Evolutionary conservation across 2,329 filamentous ascomycete genomes (phyloP).

Genomic region (Alternaria viburni): DNA sequence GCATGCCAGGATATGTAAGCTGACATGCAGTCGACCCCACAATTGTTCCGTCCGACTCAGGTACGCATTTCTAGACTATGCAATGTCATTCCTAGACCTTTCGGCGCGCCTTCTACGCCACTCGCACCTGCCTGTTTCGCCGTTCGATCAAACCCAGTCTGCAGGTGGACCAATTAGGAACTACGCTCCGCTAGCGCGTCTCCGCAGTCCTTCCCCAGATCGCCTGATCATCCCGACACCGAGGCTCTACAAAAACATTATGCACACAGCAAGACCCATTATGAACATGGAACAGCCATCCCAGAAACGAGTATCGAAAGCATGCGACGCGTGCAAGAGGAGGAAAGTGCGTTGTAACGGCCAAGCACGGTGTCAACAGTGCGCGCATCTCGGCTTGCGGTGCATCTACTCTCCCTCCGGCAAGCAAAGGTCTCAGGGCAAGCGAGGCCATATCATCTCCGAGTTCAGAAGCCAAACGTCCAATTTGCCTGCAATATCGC

Average conservation of each 20-base stretch:
- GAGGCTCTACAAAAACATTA: conserved; percentile 14
- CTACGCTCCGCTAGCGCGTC: conserved; percentile 16
- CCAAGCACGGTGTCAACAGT: conserved; percentile 51
- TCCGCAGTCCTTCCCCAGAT: conserved; percentile 22
- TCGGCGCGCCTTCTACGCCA: conserved; percentile 5
- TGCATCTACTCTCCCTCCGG: conserved; percentile 53
- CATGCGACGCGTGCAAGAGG: conserved; percentile 56
- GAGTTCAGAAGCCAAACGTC: conserved; percentile 48
- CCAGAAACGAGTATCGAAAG: conserved; percentile 46
- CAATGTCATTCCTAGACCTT: not conserved
- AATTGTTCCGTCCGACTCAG: not conserved
- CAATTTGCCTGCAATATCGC: conserved; percentile 21
- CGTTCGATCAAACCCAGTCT: not conserved
- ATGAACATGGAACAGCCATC: conserved; percentile 30
- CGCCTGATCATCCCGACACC: conserved; percentile 13
- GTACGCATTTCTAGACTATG: conserved; percentile 5
- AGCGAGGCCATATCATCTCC: conserved; percentile 51
- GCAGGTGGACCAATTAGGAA: conserved; percentile 9
- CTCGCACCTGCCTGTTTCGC: conserved; percentile 9
- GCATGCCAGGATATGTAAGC: not conserved
- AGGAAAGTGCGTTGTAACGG: conserved; percentile 58
- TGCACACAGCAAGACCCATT: conserved; percentile 28
- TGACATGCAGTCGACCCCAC: not conserved
- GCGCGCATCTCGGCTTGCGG: conserved; percentile 50
- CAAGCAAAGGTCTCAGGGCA: conserved; percentile 47